phyloP scores from a whole-genome alignment of 176 grass and related monocot species.

The Melocanna baccifera region DNA sequence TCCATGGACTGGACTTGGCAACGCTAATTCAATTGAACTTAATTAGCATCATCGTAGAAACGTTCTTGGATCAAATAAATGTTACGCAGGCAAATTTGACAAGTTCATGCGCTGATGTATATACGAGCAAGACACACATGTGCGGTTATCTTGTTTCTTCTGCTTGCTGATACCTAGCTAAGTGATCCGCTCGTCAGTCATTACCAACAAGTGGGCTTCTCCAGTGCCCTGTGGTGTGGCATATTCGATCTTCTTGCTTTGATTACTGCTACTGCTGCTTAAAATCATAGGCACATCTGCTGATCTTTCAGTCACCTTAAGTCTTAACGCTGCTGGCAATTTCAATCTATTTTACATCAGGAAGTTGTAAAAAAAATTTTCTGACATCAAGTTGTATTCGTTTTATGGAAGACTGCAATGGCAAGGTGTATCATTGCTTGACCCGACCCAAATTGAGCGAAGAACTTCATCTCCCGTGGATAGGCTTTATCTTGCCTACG shows the following conservation, averaged over 20 bases:
- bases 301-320: neutral
- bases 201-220: neutral
- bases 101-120: neutral
- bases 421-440: neutral
- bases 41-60: neutral
- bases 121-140: neutral
- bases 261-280: neutral
- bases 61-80: neutral
- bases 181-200: neutral
- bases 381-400: neutral
- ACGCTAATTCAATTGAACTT: neutral
- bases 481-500: slow-evolving; percentile 18
- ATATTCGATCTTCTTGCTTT: neutral
- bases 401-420: neutral
- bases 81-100: neutral
- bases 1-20: neutral
- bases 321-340: neutral
- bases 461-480: neutral
- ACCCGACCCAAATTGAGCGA: neutral
- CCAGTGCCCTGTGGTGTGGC: neutral
- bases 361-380: neutral
- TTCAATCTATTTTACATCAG: neutral
- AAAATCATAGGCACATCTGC: neutral
- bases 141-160: neutral
- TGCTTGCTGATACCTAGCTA: neutral